phyloP scores from a whole-genome alignment of 2,329 filamentous ascomycete genomes.

The Rhinocladiella similis region DNA sequence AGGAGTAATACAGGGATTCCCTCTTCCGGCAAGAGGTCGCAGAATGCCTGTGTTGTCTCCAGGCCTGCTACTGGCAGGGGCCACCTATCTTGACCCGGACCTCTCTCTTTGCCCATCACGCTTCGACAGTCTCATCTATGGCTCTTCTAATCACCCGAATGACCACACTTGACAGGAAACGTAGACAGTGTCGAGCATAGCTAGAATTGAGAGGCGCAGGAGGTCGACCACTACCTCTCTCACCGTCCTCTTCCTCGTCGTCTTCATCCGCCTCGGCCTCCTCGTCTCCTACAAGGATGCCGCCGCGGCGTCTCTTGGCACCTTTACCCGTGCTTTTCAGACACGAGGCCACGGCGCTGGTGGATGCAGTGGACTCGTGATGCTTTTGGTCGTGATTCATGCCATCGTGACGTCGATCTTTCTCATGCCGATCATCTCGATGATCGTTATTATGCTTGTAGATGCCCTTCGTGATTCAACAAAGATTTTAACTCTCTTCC shows the following conservation, averaged over 20 bases:
- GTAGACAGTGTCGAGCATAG: not conserved
- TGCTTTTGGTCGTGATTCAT: constrained; percentile 33
- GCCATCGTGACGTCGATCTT: constrained; percentile 36
- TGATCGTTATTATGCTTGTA: constrained; percentile 21
- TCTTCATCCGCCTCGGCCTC: constrained; percentile 64
- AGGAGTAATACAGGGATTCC: too few species aligned
- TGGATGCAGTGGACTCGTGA: constrained; percentile 35
- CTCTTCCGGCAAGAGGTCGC: too few species aligned
- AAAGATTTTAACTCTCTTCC: constrained; percentile 72
- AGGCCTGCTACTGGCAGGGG: constrained; percentile 46
- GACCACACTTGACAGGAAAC: not conserved
- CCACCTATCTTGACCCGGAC: constrained; percentile 63
- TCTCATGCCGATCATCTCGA: constrained; percentile 15
- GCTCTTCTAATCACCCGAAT: not conserved
- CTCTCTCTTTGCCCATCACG: not conserved
- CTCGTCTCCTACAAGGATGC: constrained; percentile 58
- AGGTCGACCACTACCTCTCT: constrained; percentile 62
- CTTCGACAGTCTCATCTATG: not conserved
- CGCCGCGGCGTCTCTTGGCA: constrained; percentile 45
- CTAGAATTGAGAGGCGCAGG: constrained; percentile 48
- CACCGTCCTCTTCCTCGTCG: constrained; percentile 56
- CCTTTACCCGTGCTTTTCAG: constrained; percentile 44
- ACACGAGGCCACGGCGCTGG: constrained; percentile 39
- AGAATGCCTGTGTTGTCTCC: not conserved
- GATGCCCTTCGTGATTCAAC: constrained; percentile 46